These are phyloP conservation scores for Bonia amplexicaulis DNA, from an alignment of 176 grass and related monocot genomes.

Conservation along the genomic window DNA sequence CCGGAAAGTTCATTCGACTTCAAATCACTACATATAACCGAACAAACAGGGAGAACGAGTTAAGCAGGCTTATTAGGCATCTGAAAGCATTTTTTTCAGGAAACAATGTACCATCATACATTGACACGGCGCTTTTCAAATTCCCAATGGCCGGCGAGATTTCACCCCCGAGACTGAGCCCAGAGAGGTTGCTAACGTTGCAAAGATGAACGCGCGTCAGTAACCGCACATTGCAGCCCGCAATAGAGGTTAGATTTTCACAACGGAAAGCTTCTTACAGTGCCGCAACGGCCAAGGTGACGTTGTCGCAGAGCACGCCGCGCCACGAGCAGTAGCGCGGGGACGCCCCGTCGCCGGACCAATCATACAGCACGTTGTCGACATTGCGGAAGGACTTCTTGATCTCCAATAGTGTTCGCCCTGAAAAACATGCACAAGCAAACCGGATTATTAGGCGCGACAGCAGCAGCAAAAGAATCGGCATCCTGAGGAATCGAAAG, in stretches of 20 bases:
- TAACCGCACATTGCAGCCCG: not conserved
- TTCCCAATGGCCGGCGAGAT: constrained; percentile 82
- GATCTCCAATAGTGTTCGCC: too few relatives aligned
- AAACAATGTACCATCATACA: constrained; percentile 24
- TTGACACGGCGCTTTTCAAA: constrained; percentile 62
- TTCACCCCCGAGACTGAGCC: constrained; percentile 75
- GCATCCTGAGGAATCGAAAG: not conserved
- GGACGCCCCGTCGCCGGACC: constrained; percentile 40
- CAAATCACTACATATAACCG: constrained; percentile 45
- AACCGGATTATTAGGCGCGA: not conserved
- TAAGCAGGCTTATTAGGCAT: not conserved
- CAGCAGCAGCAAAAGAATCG: not conserved
- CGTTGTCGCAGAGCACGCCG: constrained; percentile 86
- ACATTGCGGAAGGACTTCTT: too few relatives aligned
- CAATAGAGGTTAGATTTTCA: too few relatives aligned
- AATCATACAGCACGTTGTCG: not conserved
- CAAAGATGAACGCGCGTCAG: not conserved
- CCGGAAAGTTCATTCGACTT: constrained; percentile 75
- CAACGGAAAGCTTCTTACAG: constrained; percentile 56
- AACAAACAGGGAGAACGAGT: not conserved
- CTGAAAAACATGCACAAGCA: not conserved
- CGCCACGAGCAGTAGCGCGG: constrained; percentile 71
- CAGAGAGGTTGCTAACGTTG: constrained; percentile 77
- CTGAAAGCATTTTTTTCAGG: not conserved
- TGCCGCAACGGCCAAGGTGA: constrained; percentile 73